phyloP scores from a whole-genome alignment of 805 yeast species.

The Cyberlindnera euphorbiiphila region DNA sequence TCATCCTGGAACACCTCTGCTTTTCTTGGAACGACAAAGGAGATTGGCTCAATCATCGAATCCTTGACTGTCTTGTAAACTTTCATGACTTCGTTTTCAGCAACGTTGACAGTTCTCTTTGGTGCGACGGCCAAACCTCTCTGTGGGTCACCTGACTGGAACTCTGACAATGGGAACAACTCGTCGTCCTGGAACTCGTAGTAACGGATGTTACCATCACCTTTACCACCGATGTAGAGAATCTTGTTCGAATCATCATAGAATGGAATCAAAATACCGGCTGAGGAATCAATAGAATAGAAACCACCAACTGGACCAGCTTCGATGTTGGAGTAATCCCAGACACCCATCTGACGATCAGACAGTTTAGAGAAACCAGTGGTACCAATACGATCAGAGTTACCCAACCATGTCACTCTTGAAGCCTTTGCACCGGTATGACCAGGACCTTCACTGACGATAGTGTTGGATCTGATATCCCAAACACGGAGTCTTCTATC shows the following conservation, averaged over 20 bases:
- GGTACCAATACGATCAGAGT: constrained; percentile 77
- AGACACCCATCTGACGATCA: constrained; percentile 92
- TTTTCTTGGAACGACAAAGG: constrained; percentile 91
- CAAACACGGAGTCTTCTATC: constrained; percentile 89
- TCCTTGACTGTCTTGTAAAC: constrained; percentile 88
- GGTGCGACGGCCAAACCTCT: constrained; percentile 94
- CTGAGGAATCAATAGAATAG: constrained; percentile 78
- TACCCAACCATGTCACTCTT: constrained; percentile 88
- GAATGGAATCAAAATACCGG: constrained; percentile 92
- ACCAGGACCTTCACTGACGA: constrained; percentile 80
- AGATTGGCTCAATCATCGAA: constrained; percentile 79
- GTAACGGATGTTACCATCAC: constrained; percentile 96
- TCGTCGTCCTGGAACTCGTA: constrained; percentile 85
- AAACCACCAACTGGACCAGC: constrained; percentile 90
- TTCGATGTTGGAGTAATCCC: constrained; percentile 76
- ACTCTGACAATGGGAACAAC: constrained; percentile 82
- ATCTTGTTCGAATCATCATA: constrained; percentile 79
- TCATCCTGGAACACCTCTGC: constrained; percentile 91
- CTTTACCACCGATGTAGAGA: constrained; percentile 91
- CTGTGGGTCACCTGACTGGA: constrained; percentile 85
- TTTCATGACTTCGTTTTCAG: constrained; percentile 79
- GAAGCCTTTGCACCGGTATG: constrained; percentile 92
- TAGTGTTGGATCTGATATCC: constrained; percentile 75
- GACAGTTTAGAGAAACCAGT: constrained; percentile 92
- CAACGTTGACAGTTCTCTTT: constrained; percentile 69